These are phyloP conservation scores for Candida suzukii DNA, from an alignment of 805 yeast genomes.

Conservation along the genomic window DNA sequence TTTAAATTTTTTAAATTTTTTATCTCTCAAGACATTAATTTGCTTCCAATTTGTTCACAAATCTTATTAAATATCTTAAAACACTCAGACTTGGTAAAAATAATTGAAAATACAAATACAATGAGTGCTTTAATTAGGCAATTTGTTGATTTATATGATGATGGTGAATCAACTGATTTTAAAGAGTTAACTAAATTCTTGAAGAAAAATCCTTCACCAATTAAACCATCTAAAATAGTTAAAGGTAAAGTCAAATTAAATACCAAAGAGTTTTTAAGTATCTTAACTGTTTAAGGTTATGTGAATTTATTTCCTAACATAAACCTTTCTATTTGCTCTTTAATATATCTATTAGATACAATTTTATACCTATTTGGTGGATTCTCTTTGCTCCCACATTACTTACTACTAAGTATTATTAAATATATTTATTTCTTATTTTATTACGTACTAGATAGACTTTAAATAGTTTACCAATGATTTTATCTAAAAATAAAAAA, in stretches of 20 bases:
- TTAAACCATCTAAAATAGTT: conserved; percentile 25
- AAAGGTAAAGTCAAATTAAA: conserved; percentile 20
- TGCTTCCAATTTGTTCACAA: conserved; percentile 19
- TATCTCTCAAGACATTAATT: conserved; percentile 25
- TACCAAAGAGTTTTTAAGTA: neutral
- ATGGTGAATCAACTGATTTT: conserved; percentile 22
- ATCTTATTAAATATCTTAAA: conserved; percentile 16
- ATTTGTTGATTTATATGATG: conserved; percentile 26
- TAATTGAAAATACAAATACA: conserved; percentile 18
- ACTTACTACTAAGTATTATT: too few species aligned
- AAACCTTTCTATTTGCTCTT: too few species aligned
- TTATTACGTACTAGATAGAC: too few species aligned
- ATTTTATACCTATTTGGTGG: too few species aligned
- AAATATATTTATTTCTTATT: too few species aligned
- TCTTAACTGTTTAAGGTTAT: too few species aligned
- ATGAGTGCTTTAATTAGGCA: conserved; percentile 23
- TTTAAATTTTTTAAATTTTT: conserved; percentile 27
- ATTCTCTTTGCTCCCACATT: too few species aligned
- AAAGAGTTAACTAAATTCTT: conserved; percentile 18
- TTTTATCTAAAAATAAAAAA: too few species aligned
- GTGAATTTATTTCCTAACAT: too few species aligned
- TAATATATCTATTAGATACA: too few species aligned
- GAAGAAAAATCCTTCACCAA: conserved; percentile 24
- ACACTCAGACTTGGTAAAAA: conserved; percentile 7
- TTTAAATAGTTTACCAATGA: too few species aligned